Conservation (phyloP, 139 green algal species). For the Spirogloea muscicola region DNA sequence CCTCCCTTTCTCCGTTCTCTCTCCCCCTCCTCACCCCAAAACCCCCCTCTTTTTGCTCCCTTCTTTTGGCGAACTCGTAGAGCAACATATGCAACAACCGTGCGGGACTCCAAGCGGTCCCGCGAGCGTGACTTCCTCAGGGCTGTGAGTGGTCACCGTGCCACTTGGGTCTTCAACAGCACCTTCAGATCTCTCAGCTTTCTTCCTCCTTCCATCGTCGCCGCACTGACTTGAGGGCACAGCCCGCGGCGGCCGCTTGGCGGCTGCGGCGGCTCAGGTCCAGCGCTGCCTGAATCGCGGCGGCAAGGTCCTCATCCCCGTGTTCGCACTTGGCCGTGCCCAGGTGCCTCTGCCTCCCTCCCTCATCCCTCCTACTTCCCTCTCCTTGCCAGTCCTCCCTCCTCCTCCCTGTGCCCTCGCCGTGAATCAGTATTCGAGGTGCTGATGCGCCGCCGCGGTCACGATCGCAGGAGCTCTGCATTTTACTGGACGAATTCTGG, state of each 20-base stretch:
- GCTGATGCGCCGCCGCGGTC: too few species aligned
- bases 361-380: slow-evolving; percentile 14
- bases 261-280: too few species aligned
- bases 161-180: too few species aligned
- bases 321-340: slow-evolving; percentile 55
- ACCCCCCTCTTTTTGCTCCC: neutral
- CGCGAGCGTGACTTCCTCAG: slow-evolving; percentile 61
- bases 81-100: slow-evolving; percentile 67
- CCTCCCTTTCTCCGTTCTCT: neutral
- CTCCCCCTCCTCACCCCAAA: neutral
- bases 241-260: slow-evolving; percentile 51
- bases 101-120: slow-evolving; percentile 54
- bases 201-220: neutral
- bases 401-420: too few species aligned
- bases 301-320: slow-evolving; percentile 61
- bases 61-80: neutral
- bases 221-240: slow-evolving; percentile 41
- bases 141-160: slow-evolving; percentile 22
- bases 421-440: too few species aligned
- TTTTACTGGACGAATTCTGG: slow-evolving; percentile 74
- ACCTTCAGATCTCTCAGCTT: too few species aligned
- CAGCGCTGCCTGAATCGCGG: slow-evolving; percentile 46
- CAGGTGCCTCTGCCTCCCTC: slow-evolving; percentile 47
- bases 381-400: too few species aligned
- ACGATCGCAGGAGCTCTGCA: slow-evolving; percentile 65